These are phyloP conservation scores for Akanthomyces muscarius DNA, from an alignment of 2,329 filamentous ascomycete species.

Conservation along the genomic window DNA sequence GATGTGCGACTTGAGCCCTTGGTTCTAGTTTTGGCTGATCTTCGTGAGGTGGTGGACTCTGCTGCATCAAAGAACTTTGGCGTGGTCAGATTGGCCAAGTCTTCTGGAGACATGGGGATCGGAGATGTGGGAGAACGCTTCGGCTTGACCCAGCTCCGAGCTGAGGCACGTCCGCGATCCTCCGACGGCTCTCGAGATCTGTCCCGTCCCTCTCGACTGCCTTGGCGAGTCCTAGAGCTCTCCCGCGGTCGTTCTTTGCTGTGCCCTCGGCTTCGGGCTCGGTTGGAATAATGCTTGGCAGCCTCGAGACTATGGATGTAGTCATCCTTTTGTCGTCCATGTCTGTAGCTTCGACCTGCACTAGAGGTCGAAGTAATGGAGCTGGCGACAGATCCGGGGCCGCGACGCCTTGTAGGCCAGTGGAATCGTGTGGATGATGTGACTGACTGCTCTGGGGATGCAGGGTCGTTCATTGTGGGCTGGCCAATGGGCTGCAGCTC, in stretches of 20 bases:
- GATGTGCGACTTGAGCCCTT: slow-evolving; percentile 44
- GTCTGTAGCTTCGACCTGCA: slow-evolving; percentile 47
- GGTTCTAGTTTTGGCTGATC: slow-evolving; percentile 32
- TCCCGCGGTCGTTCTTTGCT: slow-evolving; percentile 45
- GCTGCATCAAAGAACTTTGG: slow-evolving; percentile 33
- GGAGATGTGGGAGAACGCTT: slow-evolving; percentile 91
- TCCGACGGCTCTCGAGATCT: slow-evolving; percentile 61
- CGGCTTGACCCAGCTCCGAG: slow-evolving; percentile 64
- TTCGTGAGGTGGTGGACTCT: slow-evolving; percentile 45
- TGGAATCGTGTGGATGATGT: slow-evolving; percentile 51
- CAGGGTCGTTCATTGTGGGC: slow-evolving; percentile 48
- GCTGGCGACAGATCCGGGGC: slow-evolving; percentile 53
- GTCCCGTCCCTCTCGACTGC: slow-evolving; percentile 46
- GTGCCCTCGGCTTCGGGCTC: slow-evolving; percentile 51
- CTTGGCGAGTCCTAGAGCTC: slow-evolving; percentile 42
- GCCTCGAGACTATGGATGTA: slow-evolving; percentile 85
- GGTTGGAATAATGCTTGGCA: slow-evolving; percentile 60
- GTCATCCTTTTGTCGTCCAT: slow-evolving; percentile 56
- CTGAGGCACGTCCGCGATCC: slow-evolving; percentile 63
- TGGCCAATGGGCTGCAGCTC: slow-evolving; percentile 58
- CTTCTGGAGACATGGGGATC: slow-evolving; percentile 90
- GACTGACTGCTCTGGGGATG: slow-evolving; percentile 53
- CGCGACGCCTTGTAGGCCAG: slow-evolving; percentile 51
- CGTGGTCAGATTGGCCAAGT: slow-evolving; percentile 61
- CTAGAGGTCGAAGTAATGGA: slow-evolving; percentile 56